Conservation (phyloP, 257 asterid species). For the Nicotiana otophora region DNA sequence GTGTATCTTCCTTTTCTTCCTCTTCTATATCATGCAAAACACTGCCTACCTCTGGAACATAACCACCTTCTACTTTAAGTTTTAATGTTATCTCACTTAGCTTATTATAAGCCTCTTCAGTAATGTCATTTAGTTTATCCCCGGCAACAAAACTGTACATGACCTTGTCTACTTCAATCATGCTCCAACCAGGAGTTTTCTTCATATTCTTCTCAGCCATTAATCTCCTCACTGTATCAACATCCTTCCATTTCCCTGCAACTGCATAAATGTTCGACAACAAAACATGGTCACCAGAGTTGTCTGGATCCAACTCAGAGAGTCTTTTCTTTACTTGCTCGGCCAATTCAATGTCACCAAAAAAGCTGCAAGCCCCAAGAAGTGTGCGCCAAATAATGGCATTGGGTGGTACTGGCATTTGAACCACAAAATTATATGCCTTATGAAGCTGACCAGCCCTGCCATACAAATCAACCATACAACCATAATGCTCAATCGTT, state of each 20-base stretch:
- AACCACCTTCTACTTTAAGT: constrained; percentile 50
- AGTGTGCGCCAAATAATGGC: constrained; percentile 82
- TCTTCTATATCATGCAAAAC: constrained; percentile 59
- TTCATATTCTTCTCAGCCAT: constrained; percentile 47
- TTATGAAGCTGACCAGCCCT: constrained; percentile 58
- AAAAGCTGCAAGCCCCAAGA: constrained; percentile 82
- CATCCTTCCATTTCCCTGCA: constrained; percentile 76
- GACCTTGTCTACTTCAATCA: constrained; percentile 52
- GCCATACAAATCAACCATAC: constrained; percentile 89
- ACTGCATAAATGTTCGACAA: constrained; percentile 72
- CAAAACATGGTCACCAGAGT: constrained; percentile 62
- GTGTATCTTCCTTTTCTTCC: constrained; percentile 62
- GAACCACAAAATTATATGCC: constrained; percentile 59
- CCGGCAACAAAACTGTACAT: constrained; percentile 48
- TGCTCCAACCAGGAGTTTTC: constrained; percentile 80
- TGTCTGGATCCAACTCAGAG: constrained; percentile 56
- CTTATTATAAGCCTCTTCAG: constrained; percentile 46
- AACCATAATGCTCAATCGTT: constrained; percentile 77
- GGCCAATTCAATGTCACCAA: constrained; percentile 60
- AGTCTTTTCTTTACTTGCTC: constrained; percentile 56
- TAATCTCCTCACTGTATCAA: constrained; percentile 42
- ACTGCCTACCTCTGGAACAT: constrained; percentile 41
- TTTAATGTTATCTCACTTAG: constrained; percentile 42
- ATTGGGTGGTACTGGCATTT: constrained; percentile 64
- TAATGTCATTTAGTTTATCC: constrained; percentile 23